Percentiles rank a stretch among this genome's conserved stretches.
Conservation (phyloP, 768 basidiomycete species). For the Lactifluus piperatus region DNA sequence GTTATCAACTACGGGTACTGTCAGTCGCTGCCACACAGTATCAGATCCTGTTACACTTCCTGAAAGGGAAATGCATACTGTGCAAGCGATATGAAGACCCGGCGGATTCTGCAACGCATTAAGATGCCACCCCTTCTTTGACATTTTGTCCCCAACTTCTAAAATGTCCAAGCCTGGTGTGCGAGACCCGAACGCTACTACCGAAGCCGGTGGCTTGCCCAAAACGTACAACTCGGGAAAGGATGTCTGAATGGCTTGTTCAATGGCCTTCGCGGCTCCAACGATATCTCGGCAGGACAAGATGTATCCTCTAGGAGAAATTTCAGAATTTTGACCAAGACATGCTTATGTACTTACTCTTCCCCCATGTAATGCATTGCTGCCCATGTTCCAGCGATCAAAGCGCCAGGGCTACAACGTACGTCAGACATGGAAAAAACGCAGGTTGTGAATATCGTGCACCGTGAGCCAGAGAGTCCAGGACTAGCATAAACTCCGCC, state of each 20-base stretch:
- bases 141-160: constrained; percentile 87
- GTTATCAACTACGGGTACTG: constrained; percentile 63
- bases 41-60: background rate
- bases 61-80: constrained; percentile 41
- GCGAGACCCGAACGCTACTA: constrained; percentile 76
- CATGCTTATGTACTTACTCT: constrained; percentile 41
- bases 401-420: constrained; percentile 66
- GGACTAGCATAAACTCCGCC: constrained; percentile 91
- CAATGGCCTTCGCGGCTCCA: constrained; percentile 59
- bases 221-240: constrained; percentile 84
- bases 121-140: constrained; percentile 82
- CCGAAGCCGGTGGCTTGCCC: constrained; percentile 83
- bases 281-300: constrained; percentile 81
- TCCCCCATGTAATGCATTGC: constrained; percentile 91
- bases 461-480: constrained; percentile 86
- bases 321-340: background rate
- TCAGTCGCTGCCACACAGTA: constrained; percentile 51
- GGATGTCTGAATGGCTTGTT: constrained; percentile 49
- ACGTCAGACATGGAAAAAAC: background rate
- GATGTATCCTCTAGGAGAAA: constrained; percentile 63
- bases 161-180: constrained; percentile 52
- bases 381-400: constrained; percentile 95
- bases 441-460: constrained; percentile 19
- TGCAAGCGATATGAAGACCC: constrained; percentile 90
- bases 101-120: constrained; percentile 74